phyloP scores from a whole-genome alignment of 345 rosid genomes.

The Litchi chinensis region DNA sequence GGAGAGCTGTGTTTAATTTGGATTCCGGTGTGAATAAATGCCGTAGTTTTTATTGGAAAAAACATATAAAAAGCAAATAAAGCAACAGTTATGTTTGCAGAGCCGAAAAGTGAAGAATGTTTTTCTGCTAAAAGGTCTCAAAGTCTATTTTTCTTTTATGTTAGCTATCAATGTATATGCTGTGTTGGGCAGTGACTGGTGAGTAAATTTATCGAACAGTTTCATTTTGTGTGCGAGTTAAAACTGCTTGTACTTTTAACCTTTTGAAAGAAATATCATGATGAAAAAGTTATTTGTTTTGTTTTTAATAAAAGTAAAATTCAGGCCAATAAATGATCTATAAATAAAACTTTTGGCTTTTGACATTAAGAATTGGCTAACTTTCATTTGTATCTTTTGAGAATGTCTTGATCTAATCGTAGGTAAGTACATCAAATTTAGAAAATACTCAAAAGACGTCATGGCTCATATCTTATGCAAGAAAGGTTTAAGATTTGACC shows the following conservation, averaged over 20 bases:
- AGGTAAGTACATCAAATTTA: too few relatives aligned
- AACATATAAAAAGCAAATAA: too few relatives aligned
- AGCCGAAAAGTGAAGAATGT: slow-evolving; percentile 21
- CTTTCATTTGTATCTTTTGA: too few relatives aligned
- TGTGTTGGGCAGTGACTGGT: neutral
- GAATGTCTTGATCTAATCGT: too few relatives aligned
- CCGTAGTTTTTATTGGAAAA: slow-evolving; percentile 9
- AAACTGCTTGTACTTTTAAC: neutral
- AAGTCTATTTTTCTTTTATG: neutral
- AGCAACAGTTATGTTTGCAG: neutral
- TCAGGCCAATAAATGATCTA: neutral
- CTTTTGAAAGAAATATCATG: neutral
- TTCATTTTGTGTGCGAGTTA: neutral
- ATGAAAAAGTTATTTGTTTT: too few relatives aligned
- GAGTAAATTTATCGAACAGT: neutral
- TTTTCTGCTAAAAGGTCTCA: neutral
- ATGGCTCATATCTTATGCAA: neutral
- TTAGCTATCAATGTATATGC: too few relatives aligned
- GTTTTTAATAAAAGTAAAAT: neutral
- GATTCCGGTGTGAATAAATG: slow-evolving; percentile 15
- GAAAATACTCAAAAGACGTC: too few relatives aligned
- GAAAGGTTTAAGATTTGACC: neutral
- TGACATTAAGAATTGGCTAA: neutral
- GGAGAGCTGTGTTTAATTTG: neutral
- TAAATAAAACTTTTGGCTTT: neutral